phyloP scores from a whole-genome alignment of 2,329 filamentous ascomycete genomes.

The Paraphaeosphaeria minitans region DNA sequence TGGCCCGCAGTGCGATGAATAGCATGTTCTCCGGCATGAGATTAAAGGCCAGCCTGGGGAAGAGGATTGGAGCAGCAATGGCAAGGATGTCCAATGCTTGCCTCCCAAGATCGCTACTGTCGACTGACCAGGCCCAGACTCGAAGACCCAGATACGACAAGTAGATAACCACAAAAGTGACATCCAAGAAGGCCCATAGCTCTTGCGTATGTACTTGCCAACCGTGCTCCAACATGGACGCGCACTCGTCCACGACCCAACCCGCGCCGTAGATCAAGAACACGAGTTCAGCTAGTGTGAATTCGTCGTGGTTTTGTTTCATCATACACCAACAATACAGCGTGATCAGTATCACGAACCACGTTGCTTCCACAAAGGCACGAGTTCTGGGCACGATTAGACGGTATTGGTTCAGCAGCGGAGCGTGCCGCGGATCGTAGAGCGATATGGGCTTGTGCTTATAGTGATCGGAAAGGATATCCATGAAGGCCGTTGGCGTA shows the following conservation, averaged over 20 bases:
- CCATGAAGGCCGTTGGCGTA: slow-evolving; percentile 79
- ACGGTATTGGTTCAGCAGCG: slow-evolving; percentile 82
- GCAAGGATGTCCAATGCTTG: slow-evolving; percentile 80
- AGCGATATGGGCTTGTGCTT: slow-evolving; percentile 81
- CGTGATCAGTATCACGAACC: slow-evolving; percentile 71
- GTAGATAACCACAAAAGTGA: slow-evolving; percentile 77
- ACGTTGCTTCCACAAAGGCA: slow-evolving; percentile 73
- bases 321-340: slow-evolving; percentile 77
- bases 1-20: slow-evolving; percentile 78
- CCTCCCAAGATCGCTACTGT: slow-evolving; percentile 57
- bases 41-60: slow-evolving; percentile 82
- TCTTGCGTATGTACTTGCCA: slow-evolving; percentile 87
- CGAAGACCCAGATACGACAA: slow-evolving; percentile 70
- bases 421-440: slow-evolving; percentile 77
- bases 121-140: slow-evolving; percentile 64
- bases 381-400: slow-evolving; percentile 80
- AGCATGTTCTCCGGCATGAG: slow-evolving; percentile 83
- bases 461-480: slow-evolving; percentile 85
- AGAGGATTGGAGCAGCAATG: slow-evolving; percentile 75
- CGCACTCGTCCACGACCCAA: slow-evolving; percentile 79
- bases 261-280: slow-evolving; percentile 78
- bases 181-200: slow-evolving; percentile 85
- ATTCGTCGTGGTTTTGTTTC: slow-evolving; percentile 62
- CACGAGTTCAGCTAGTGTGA: slow-evolving; percentile 65
- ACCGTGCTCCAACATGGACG: slow-evolving; percentile 75